phyloP scores from a whole-genome alignment of 768 basidiomycete genomes.

The Tulasnella calospora region DNA sequence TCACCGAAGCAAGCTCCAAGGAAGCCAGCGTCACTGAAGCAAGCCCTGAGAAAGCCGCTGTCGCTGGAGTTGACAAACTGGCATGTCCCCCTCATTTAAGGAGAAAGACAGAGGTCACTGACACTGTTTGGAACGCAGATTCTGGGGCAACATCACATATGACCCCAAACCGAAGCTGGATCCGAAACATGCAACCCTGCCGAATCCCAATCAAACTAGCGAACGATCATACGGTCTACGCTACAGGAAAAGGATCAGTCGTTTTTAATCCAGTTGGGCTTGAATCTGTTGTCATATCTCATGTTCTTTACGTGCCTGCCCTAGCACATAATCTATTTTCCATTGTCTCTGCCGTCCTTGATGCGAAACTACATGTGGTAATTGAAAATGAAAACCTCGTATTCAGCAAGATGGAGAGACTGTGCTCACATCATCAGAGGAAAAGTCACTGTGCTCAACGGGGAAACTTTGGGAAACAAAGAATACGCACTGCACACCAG shows the following conservation, averaged over 20 bases:
- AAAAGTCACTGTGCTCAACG: background rate
- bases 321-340: slow-evolving; percentile 13
- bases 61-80: too few relatives aligned
- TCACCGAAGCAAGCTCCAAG: too few relatives aligned
- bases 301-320: slow-evolving; percentile 4
- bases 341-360: background rate
- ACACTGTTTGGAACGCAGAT: background rate
- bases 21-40: too few relatives aligned
- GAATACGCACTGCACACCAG: background rate
- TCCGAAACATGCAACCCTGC: background rate
- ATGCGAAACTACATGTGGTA: background rate
- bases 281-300: background rate
- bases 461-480: background rate
- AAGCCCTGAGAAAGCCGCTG: too few relatives aligned
- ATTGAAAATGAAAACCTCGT: background rate
- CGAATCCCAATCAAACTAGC: background rate
- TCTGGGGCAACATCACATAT: slow-evolving; percentile 15
- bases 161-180: background rate
- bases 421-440: background rate
- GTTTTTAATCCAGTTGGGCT: background rate
- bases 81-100: too few relatives aligned
- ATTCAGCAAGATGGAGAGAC: background rate
- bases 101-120: background rate
- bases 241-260: background rate
- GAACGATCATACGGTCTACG: background rate